Evolutionary conservation across 179 eudicot species (phyloP), one percentile per base, ranked within the genome.

Genomic region (Actinidia arguta): DNA sequence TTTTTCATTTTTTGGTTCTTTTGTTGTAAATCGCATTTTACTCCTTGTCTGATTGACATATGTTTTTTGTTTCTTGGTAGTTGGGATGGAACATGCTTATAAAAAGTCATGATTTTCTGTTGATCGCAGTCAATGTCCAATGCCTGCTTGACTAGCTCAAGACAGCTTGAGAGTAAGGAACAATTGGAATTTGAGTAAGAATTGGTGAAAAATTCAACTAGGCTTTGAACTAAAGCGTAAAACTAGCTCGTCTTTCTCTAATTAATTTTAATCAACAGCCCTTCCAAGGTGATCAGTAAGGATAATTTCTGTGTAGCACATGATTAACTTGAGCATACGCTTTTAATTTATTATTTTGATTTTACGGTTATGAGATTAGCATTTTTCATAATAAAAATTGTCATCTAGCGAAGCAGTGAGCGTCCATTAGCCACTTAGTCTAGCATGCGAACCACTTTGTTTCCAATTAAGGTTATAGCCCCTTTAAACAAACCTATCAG

Each of bases 171-270:
- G 8, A 72, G 17, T 10, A 25, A n/a, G n/a, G 75, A 24, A 31
- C 36, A 2, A 31, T 31, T 24, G 55, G 55, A 55, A 48, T 48
- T 6, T 48, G 36, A 47, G 5, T 67, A 31, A 67, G 72, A 67
- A 27, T 64, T 36, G 75, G 24, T 72, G 54, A 71, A 8, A 46
- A 71, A 8, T 59, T n/a, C 25, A 20, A 20, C 27, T 17, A 59
- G 24, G 64, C 31, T n/a, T 71, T 7, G n/a, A 18, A 71, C 75
- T 71, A 48, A n/a, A 44, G 75, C 75, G 16, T 71, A 51, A 20
- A 16, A 47, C 55, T 22, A 47, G 75, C 12, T 47, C 46, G 16
- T 9, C 55, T n/a, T 47, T 71, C 51, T 70, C 27, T 44, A n/a
- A 52, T 70, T 46, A 24, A 42, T 69, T 69, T 69, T 69, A 42